These are phyloP conservation scores for Claviceps digitariae DNA, from an alignment of 2,329 filamentous ascomycete genomes.

Conservation along the genomic window DNA sequence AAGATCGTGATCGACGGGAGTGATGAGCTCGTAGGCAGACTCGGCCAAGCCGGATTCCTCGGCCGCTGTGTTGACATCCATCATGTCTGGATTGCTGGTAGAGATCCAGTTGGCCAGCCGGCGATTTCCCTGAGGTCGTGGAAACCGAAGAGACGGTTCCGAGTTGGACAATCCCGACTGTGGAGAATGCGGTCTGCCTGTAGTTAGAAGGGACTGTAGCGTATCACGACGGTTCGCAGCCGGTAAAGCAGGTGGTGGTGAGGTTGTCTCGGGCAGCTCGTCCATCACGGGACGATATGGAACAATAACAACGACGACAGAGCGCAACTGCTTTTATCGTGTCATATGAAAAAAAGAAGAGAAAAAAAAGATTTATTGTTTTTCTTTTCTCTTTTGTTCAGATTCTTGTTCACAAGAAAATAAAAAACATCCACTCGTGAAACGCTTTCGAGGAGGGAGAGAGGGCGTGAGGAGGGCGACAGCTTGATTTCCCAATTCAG, in stretches of 20 bases:
- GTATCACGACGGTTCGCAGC: constrained; percentile 16
- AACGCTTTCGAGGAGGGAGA: background rate
- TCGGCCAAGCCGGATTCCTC: constrained; percentile 40
- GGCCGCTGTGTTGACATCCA: constrained; percentile 30
- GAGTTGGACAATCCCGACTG: constrained; percentile 22
- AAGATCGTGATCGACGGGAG: constrained; percentile 37
- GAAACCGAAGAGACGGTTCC: constrained; percentile 41
- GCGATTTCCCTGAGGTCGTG: constrained; percentile 39
- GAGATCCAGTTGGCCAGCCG: constrained; percentile 47
- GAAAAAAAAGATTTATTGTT: background rate
- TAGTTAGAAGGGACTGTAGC: constrained; percentile 13
- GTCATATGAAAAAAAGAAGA: constrained; percentile 13
- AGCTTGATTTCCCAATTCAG: background rate
- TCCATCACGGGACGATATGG: constrained; percentile 35
- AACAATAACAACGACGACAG: constrained; percentile 8
- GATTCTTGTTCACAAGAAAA: too few species aligned
- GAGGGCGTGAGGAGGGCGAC: constrained; percentile 1
- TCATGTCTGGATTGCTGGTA: constrained; percentile 42
- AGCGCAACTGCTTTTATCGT: constrained; percentile 9
- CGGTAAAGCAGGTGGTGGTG: constrained; percentile 13
- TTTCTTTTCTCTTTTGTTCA: too few species aligned
- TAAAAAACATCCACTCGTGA: too few species aligned
- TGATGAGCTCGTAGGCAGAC: constrained; percentile 44
- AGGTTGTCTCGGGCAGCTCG: constrained; percentile 24
- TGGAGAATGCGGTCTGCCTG: constrained; percentile 8